Evolutionary conservation across 2,329 filamentous ascomycete species (phyloP).

Genomic region (Pseudocercospora musae): DNA sequence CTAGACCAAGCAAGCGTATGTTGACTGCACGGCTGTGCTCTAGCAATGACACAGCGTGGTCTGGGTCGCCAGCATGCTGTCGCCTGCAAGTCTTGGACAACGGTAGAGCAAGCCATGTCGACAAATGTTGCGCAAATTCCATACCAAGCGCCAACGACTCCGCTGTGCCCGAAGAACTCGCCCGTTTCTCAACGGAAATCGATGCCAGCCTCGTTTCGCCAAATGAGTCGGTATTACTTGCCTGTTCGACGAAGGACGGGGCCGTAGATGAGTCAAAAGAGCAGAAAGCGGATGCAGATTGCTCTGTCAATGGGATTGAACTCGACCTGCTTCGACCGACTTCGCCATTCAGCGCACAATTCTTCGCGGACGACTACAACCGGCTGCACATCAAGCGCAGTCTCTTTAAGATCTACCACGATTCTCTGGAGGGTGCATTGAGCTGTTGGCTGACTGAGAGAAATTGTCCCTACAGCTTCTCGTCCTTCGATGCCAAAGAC

Average conservation of each 20-base stretch:
- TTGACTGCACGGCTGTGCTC: background rate
- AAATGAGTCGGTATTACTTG: background rate
- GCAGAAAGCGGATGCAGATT: background rate
- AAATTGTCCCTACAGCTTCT: constrained; percentile 20
- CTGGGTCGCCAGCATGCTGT: background rate
- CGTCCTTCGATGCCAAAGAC: constrained; percentile 14
- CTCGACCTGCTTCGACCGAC: constrained; percentile 3
- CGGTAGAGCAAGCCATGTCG: background rate
- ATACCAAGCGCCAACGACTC: background rate
- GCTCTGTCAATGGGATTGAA: background rate
- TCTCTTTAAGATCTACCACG: constrained; percentile 20
- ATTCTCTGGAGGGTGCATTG: constrained; percentile 20
- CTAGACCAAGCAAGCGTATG: background rate
- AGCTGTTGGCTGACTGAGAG: constrained; percentile 21
- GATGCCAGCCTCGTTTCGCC: background rate
- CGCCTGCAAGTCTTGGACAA: too few species aligned
- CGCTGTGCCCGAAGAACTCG: background rate
- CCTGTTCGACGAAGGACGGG: background rate
- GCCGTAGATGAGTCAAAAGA: background rate
- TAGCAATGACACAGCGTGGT: background rate
- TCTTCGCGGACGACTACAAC: constrained; percentile 14
- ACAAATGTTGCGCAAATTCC: background rate
- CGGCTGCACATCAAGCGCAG: constrained; percentile 15
- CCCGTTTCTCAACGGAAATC: background rate
- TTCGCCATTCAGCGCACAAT: constrained; percentile 13